Evolutionary conservation across 192 early-diverging fungal genomes (phyloP).

Genomic region (Rhizophagus prolifer): DNA sequence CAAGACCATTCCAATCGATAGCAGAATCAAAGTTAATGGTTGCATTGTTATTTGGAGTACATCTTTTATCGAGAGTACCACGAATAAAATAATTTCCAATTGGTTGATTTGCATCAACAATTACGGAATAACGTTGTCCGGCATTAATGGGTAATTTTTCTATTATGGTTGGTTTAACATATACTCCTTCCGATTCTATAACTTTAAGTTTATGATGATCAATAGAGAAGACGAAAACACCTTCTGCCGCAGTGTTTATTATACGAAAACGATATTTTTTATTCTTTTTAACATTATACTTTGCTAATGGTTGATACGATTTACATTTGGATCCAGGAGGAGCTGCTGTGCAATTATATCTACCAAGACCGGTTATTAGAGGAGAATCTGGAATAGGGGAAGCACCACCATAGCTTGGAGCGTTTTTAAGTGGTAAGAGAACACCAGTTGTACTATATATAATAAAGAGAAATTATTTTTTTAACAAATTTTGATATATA

Average conservation of each 20-base stretch:
- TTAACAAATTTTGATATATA: no score
- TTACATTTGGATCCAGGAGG: conserved; percentile 30
- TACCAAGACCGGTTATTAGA: conserved; percentile 27
- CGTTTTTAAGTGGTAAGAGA: no score
- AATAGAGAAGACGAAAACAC: conserved; percentile 36
- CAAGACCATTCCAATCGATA: conserved; percentile 31
- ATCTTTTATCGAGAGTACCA: conserved; percentile 25
- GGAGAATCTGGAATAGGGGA: conserved; percentile 32
- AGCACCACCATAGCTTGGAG: no score
- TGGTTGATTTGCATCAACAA: conserved; percentile 39
- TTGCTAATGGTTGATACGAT: background rate
- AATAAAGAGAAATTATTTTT: no score
- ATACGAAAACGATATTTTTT: conserved; percentile 37
- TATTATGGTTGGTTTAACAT: conserved; percentile 31
- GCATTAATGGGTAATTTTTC: conserved; percentile 33
- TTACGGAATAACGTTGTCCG: conserved; percentile 44
- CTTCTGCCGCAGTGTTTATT: conserved; percentile 33
- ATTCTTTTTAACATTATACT: conserved; percentile 29
- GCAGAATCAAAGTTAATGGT: conserved; percentile 33
- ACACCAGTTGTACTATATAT: no score
- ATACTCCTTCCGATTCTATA: conserved; percentile 41
- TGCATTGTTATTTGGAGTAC: background rate
- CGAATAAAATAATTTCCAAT: conserved; percentile 40
- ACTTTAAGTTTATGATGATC: conserved; percentile 37
- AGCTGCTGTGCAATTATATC: conserved; percentile 30